These are phyloP conservation scores for Sarcomyxa edulis DNA, from an alignment of 768 basidiomycete genomes.

Conservation along the genomic window DNA sequence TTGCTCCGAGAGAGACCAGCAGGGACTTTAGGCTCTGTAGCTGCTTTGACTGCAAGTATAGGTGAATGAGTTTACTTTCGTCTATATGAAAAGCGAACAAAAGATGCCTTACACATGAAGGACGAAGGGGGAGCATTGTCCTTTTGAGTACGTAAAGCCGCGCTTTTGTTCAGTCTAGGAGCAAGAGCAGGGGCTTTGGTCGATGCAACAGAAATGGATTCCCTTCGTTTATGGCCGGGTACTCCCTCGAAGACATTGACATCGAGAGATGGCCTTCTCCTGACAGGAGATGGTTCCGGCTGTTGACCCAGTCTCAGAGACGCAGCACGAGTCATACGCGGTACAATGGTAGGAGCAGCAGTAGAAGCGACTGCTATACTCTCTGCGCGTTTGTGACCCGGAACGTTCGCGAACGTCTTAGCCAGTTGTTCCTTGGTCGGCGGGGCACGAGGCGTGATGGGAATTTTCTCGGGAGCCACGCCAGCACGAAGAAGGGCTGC, in stretches of 20 bases:
- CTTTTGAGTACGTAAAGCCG: constrained; percentile 60
- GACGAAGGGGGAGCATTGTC: constrained; percentile 59
- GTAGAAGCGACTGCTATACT: constrained; percentile 72
- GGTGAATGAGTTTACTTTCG: constrained; percentile 4
- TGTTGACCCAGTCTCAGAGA: constrained; percentile 57
- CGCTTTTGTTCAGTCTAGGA: constrained; percentile 77
- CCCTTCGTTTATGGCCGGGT: constrained; percentile 79
- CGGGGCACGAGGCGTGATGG: constrained; percentile 41
- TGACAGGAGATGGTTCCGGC: constrained; percentile 33
- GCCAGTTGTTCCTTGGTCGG: constrained; percentile 56
- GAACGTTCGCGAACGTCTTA: constrained; percentile 70
- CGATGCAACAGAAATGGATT: constrained; percentile 67
- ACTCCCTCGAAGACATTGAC: constrained; percentile 65
- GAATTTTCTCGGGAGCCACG: constrained; percentile 35
- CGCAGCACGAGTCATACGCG: constrained; percentile 74
- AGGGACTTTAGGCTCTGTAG: constrained; percentile 34
- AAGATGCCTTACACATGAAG: constrained; percentile 56
- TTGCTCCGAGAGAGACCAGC: constrained; percentile 40
- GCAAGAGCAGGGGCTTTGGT: constrained; percentile 58
- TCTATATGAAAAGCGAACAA: constrained; percentile 3
- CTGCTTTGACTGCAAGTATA: constrained; percentile 37
- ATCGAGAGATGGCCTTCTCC: constrained; percentile 27
- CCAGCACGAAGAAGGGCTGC: constrained; percentile 74
- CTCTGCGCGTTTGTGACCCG: constrained; percentile 72
- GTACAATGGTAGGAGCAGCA: constrained; percentile 64